A percentile compares a stretch with the other conserved stretches of the same genome.
Conservation (phyloP, 2,329 filamentous ascomycete species). For the Fusarium subtropicale region DNA sequence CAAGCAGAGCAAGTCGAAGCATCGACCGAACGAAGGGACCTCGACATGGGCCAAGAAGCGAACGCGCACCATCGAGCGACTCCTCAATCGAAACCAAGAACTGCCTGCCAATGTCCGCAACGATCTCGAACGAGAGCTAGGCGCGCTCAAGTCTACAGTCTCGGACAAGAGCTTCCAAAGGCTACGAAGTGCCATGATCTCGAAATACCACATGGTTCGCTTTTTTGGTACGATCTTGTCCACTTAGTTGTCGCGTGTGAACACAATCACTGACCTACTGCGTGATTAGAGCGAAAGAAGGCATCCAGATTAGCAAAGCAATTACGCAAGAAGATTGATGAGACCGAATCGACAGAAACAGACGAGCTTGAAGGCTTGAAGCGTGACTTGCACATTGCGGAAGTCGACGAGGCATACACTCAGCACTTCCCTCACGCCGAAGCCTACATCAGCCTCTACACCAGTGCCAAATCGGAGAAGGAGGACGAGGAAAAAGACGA, state of each 20-base stretch:
- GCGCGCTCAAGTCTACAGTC: slow-evolving; percentile 73
- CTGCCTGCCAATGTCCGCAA: slow-evolving; percentile 75
- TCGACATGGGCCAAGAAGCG: slow-evolving; percentile 77
- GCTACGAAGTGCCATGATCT: slow-evolving; percentile 76
- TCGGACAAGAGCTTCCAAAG: slow-evolving; percentile 69
- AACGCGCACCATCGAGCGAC: slow-evolving; percentile 74
- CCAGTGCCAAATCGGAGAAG: slow-evolving; percentile 52
- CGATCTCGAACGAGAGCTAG: slow-evolving; percentile 78
- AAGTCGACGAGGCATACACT: slow-evolving; percentile 82
- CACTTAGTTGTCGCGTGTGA: neutral
- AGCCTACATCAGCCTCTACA: slow-evolving; percentile 74
- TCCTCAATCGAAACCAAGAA: slow-evolving; percentile 69
- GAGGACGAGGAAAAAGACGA: slow-evolving; percentile 52
- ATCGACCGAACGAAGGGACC: slow-evolving; percentile 59
- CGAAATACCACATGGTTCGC: slow-evolving; percentile 83
- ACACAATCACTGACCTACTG: slow-evolving; percentile 22
- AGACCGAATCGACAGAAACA: slow-evolving; percentile 63
- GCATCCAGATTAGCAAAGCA: slow-evolving; percentile 75
- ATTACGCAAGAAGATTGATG: slow-evolving; percentile 67
- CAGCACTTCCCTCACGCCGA: slow-evolving; percentile 77
- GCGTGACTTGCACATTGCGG: slow-evolving; percentile 71
- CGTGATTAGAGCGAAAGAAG: slow-evolving; percentile 74
- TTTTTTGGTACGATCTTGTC: slow-evolving; percentile 75
- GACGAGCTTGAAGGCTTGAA: slow-evolving; percentile 65
- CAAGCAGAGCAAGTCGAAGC: slow-evolving; percentile 53